Conservation (phyloP, 345 rosid species). For the Camelina neglecta region DNA sequence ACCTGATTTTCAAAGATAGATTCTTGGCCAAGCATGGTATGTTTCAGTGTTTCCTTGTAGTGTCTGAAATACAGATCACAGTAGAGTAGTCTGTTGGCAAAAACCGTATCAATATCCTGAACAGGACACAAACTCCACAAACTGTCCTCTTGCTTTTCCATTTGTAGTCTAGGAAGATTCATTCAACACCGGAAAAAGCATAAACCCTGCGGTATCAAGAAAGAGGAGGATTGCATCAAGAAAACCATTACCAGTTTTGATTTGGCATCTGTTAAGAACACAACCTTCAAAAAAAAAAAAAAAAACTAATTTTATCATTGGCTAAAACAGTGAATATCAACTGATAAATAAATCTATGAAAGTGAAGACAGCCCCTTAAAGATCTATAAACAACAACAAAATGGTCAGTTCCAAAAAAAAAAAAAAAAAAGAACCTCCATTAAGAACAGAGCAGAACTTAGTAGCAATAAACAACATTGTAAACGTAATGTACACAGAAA, state of each 20-base stretch:
- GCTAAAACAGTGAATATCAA: not conserved
- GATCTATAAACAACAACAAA: no score
- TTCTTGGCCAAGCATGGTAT: slow-evolving; percentile 60
- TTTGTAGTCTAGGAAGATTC: not conserved
- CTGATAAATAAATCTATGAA: not conserved
- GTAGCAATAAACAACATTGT: not conserved
- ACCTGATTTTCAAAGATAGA: slow-evolving; percentile 59
- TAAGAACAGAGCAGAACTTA: no score
- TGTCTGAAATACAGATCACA: slow-evolving; percentile 33
- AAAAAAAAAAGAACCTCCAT: no score
- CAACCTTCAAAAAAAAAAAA: not conserved
- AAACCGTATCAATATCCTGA: slow-evolving; percentile 32
- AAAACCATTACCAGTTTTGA: not conserved
- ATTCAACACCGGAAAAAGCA: no score
- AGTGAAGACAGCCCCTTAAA: no score
- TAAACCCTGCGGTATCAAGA: no score
- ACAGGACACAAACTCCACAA: slow-evolving; percentile 36
- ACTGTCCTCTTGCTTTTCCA: slow-evolving; percentile 31
- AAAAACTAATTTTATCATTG: not conserved
- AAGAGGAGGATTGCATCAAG: not conserved
- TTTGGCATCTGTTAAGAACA: not conserved
- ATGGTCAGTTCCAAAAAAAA: no score
- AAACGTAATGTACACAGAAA: not conserved
- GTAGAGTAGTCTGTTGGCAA: slow-evolving; percentile 32
- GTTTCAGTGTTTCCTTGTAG: slow-evolving; percentile 47